These are phyloP conservation scores for Canariomyces notabilis DNA, from an alignment of 2,329 filamentous ascomycete species.

Conservation along the genomic window DNA sequence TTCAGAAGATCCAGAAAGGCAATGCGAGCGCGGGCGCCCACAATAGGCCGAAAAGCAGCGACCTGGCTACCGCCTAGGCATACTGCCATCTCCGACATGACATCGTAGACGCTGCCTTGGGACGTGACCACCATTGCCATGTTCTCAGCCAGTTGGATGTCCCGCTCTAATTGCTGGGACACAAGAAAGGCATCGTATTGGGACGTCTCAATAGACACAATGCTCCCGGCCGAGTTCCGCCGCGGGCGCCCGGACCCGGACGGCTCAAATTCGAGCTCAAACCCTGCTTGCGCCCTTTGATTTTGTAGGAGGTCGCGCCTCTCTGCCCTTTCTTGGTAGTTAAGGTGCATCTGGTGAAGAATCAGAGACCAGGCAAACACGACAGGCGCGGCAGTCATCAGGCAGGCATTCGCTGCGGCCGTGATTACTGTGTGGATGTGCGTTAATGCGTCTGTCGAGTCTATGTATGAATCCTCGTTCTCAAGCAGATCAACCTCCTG, in stretches of 20 bases:
- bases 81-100: slow-evolving; percentile 47
- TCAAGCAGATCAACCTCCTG: slow-evolving; percentile 42
- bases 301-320: slow-evolving; percentile 54
- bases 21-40: slow-evolving; percentile 58
- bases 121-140: slow-evolving; percentile 47
- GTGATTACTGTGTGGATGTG: slow-evolving; percentile 69
- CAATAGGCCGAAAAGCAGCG: slow-evolving; percentile 47
- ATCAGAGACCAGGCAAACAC: slow-evolving; percentile 79
- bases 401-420: slow-evolving; percentile 49
- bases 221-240: slow-evolving; percentile 57
- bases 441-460: slow-evolving; percentile 64
- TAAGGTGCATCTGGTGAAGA: slow-evolving; percentile 61
- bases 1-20: slow-evolving; percentile 67
- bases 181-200: slow-evolving; percentile 55
- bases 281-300: slow-evolving; percentile 53
- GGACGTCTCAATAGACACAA: slow-evolving; percentile 56
- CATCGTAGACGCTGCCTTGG: slow-evolving; percentile 48
- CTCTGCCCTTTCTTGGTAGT: slow-evolving; percentile 58
- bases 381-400: slow-evolving; percentile 64
- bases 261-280: slow-evolving; percentile 42
- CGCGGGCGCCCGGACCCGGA: slow-evolving; percentile 34
- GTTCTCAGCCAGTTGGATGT: slow-evolving; percentile 46
- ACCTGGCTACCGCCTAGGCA: slow-evolving; percentile 41
- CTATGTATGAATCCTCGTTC: slow-evolving; percentile 56
- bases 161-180: slow-evolving; percentile 45